Evolutionary conservation across 495 filamentous ascomycete genomes (phyloP), one percentile per base, ranked within the genome.

Genomic region (Extremus antarcticus): DNA sequence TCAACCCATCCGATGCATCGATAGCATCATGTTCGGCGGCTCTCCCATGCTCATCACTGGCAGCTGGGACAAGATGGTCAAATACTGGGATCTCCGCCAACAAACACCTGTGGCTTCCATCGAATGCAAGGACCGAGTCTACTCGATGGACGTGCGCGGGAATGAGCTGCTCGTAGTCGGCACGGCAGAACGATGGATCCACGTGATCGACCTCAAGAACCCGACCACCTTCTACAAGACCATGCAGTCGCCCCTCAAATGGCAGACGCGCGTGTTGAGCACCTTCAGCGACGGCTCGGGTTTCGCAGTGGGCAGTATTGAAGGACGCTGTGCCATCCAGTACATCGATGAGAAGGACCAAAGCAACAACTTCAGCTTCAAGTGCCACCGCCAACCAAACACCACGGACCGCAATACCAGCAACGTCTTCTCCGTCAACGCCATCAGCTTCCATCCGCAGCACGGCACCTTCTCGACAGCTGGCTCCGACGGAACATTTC

Each of bases 51-150:
- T 95, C 25, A 82, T 90, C 22, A 92, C 91, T 1, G 91, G 91
- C 35, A 90, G 86, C 1, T 97, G 91, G 91, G 91, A 97, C 72
- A 94, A 92, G 74, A 92, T 83, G 1, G 73, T 97, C 69, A 95
- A 92, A 68, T 94, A 91, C 72, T 97, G 91, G 91, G 91, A 97
- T 67, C 68, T 95, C 47, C 83, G 89, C 17, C 74, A 78, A 57
- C 68, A 73, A 35, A 74, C 68, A 13, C 79, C 88, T 11, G 80
- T 85, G 47, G 86, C 77, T 4, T 72, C 72, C 8, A 60, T 95
- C 2, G 70, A 78, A 20, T 83, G 83, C 57, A 83, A 84, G 56
- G 88, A 96, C 60, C 82, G 90, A 48, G 77, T 95, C 45, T 96
- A 94, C 73, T 79, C 81, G 25, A 85, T 96, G 79, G 89, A 95